A percentile compares a stretch with the other conserved stretches of the same genome.
Conservation (phyloP, 495 filamentous ascomycete genomes). For the Chaetomium tenue region DNA sequence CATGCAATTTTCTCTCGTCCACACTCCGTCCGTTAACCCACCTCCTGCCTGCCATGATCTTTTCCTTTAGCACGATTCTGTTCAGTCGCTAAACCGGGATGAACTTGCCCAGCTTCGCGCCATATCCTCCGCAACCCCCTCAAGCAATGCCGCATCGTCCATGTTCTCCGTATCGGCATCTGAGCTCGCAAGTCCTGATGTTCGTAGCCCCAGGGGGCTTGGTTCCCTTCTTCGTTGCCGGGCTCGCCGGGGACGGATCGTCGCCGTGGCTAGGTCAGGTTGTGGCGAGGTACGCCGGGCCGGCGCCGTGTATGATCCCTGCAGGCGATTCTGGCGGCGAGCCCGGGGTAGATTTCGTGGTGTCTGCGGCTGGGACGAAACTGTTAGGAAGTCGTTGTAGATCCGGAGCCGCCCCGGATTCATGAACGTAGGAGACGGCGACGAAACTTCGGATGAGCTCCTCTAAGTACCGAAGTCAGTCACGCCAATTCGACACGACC, state of each 20-base stretch:
- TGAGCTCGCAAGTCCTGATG: slow-evolving; percentile 43
- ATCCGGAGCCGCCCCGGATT: slow-evolving; percentile 28
- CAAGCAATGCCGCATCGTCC: slow-evolving; percentile 42
- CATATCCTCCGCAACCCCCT: slow-evolving; percentile 28
- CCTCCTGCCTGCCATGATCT: background rate
- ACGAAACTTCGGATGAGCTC: background rate
- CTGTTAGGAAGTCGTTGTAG: slow-evolving; percentile 53
- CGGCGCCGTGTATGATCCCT: slow-evolving; percentile 49
- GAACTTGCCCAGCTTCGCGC: background rate
- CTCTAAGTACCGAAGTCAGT: background rate
- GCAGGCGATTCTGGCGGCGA: slow-evolving; percentile 48
- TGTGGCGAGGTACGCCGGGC: slow-evolving; percentile 26
- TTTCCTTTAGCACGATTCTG: background rate
- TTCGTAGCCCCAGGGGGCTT: slow-evolving; percentile 39
- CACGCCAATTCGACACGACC: background rate
- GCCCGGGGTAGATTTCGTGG: slow-evolving; percentile 54
- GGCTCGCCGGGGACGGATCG: slow-evolving; percentile 20
- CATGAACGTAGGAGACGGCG: background rate
- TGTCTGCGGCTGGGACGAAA: slow-evolving; percentile 55
- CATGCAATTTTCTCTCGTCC: no score
- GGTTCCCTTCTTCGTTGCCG: slow-evolving; percentile 21
- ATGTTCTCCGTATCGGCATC: slow-evolving; percentile 50
- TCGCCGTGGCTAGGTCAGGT: slow-evolving; percentile 19
- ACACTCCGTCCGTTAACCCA: no score
- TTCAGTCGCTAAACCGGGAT: background rate